Evolutionary conservation across 345 rosid genomes (phyloP), one percentile per base, ranked within the genome.

Genomic region (Populus nigra): DNA sequence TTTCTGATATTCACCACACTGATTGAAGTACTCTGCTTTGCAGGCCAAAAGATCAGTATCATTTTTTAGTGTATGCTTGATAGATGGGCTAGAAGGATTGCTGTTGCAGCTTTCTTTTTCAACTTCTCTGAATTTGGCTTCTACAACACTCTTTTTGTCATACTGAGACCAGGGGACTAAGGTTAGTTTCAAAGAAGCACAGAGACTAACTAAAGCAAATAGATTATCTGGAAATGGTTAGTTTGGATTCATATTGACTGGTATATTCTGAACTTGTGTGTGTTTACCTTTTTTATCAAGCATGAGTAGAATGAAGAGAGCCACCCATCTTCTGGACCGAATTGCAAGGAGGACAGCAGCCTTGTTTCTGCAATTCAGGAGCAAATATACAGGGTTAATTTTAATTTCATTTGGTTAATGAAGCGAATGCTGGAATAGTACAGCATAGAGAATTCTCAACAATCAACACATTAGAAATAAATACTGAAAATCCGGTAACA

Each of bases 21-120:
- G 98, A 88, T 92, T 94, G 82, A 92, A 92, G 88, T 92, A 96
- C 84, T 94, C 98, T 79, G 98, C 99, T 90, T 96, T 92, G 84
- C 99, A 91, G 68, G 94, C 89, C 88, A 93, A 84, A 75, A 93
- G 90, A 89, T 93, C 99, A 75, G 91, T 86, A 80, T 92, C 91
- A 74, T 87, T 89, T 84, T 87, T 90, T 84, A 92, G 82, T 36
- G 89, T 85, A 79, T 81, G 83, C 77, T 81, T 73, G 77, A 89
- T 87, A 74, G 91, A 89, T 68, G 85, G 81, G 79, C 90, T 88
- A 50, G 88, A 82, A 80, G 43, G 78, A 78, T 76, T 80, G 66
- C 80, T 77, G 73, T 82, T 88, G 59, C 88, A 86, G 68, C 88
- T 88, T 84, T 94, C 97, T 68, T 85, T 92, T 73, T 92, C 98